Evolutionary conservation across 1,284 basidiomycete species (phyloP).

Genomic region (Mycena citricolor): DNA sequence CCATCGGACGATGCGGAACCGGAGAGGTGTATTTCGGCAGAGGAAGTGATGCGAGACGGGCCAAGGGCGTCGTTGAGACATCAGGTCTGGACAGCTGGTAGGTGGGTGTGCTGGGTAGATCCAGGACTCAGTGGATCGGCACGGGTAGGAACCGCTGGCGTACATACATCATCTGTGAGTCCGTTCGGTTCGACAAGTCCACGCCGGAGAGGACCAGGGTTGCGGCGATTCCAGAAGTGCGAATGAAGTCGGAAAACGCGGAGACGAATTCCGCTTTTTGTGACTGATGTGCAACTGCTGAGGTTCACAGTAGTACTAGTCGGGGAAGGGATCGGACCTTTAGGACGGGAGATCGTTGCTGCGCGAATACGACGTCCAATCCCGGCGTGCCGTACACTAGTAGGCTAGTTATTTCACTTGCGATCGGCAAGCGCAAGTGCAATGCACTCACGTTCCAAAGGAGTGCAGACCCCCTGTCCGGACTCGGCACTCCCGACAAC

Average conservation of each 20-base stretch:
- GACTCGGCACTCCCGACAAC: slow-evolving; percentile 67
- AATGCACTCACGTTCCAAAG: slow-evolving; percentile 65
- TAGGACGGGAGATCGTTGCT: slow-evolving; percentile 75
- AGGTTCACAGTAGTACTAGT: slow-evolving; percentile 1
- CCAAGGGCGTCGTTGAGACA: slow-evolving; percentile 40
- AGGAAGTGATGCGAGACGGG: slow-evolving; percentile 40
- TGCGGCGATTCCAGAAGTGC: slow-evolving; percentile 45
- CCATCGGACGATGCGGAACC: slow-evolving; percentile 32
- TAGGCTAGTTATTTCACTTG: slow-evolving; percentile 12
- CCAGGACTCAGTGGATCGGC: too few relatives aligned
- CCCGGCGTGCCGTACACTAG: slow-evolving; percentile 63
- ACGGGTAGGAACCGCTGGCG: too few relatives aligned
- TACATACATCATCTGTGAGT: slow-evolving; percentile 73
- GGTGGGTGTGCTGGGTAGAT: slow-evolving; percentile 51
- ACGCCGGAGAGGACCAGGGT: slow-evolving; percentile 70
- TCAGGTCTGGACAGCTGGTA: slow-evolving; percentile 48
- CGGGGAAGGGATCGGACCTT: slow-evolving; percentile 45
- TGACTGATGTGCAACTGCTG: slow-evolving; percentile 40
- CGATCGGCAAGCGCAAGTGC: background rate
- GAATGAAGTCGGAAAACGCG: slow-evolving; percentile 55
- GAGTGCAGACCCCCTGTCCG: slow-evolving; percentile 62
- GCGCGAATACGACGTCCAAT: slow-evolving; percentile 55
- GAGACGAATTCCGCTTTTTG: slow-evolving; percentile 68
- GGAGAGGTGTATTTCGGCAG: slow-evolving; percentile 54
- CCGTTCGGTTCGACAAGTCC: slow-evolving; percentile 71